Evolutionary conservation across 169 alveolate species (phyloP).

Genomic region (Amoebophrya sp.): DNA sequence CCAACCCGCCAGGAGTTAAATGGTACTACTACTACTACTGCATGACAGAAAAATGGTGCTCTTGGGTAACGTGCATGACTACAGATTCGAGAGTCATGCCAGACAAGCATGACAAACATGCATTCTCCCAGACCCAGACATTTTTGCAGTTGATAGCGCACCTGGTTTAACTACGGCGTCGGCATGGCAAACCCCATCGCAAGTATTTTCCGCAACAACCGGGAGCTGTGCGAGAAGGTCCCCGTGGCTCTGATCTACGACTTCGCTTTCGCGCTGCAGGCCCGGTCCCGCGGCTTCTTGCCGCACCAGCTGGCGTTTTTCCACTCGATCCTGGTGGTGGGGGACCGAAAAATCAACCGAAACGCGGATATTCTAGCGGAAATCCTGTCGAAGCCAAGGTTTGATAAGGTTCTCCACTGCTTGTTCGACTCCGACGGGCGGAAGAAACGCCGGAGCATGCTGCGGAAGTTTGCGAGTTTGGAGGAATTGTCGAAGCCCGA

Average conservation of each 20-base stretch:
- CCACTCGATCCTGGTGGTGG: not conserved
- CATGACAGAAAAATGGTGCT: no score
- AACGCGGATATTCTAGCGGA: not conserved
- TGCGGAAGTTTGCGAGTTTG: not conserved
- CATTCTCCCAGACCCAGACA: no score
- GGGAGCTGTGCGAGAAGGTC: slow-evolving; percentile 11
- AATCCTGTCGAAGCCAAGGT: not conserved
- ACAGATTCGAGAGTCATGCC: no score
- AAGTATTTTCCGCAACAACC: not conserved
- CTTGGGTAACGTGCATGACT: no score
- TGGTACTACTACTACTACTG: no score
- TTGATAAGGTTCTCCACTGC: not conserved
- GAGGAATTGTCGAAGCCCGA: not conserved
- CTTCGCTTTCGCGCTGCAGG: slow-evolving; percentile 20
- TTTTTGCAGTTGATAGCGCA: no score
- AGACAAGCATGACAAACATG: no score
- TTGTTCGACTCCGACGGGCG: not conserved
- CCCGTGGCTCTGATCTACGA: not conserved
- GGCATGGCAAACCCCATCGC: slow-evolving; percentile 3
- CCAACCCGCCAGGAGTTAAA: no score
- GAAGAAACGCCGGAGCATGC: not conserved
- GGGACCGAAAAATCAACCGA: not conserved
- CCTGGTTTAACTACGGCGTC: slow-evolving; percentile 8
- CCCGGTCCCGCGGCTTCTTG: not conserved
- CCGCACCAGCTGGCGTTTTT: slow-evolving; percentile 11